These are phyloP conservation scores for Fusarium buxicola DNA, from an alignment of 2,329 filamentous ascomycete species.

Conservation along the genomic window DNA sequence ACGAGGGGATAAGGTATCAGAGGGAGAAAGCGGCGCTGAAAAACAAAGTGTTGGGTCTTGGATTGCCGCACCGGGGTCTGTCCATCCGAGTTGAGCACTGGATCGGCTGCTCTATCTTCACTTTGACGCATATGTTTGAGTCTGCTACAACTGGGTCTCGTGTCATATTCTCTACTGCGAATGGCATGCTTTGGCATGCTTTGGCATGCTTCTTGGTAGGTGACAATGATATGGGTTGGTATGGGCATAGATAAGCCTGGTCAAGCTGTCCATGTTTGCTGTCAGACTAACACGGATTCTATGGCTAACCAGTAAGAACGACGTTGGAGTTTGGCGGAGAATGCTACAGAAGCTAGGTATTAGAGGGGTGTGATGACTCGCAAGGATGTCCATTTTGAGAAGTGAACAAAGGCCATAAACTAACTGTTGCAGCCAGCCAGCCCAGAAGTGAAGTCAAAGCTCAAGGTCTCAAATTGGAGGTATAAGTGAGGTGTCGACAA, in stretches of 20 bases:
- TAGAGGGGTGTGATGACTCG: conserved; percentile 5
- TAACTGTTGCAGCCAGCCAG: not conserved
- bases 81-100: not conserved
- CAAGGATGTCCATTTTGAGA: conserved; percentile 23
- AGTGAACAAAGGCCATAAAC: conserved; percentile 3
- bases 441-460: not conserved
- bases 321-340: not conserved
- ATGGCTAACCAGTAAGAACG: not conserved
- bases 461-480: too few species aligned
- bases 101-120: not conserved
- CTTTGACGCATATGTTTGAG: not conserved
- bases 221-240: not conserved
- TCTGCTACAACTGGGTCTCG: not conserved
- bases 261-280: not conserved
- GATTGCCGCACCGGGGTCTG: not conserved
- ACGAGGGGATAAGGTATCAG: conserved; percentile 10
- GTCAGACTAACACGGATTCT: not conserved
- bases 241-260: not conserved
- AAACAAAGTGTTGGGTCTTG: conserved; percentile 2
- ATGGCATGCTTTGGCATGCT: not conserved
- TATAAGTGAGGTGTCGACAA: not conserved
- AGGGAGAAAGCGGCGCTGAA: conserved; percentile 28
- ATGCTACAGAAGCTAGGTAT: not conserved
- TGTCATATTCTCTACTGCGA: not conserved
- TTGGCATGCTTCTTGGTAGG: not conserved